These are phyloP conservation scores for Mycena metata DNA, from an alignment of 768 basidiomycete genomes.

Conservation along the genomic window DNA sequence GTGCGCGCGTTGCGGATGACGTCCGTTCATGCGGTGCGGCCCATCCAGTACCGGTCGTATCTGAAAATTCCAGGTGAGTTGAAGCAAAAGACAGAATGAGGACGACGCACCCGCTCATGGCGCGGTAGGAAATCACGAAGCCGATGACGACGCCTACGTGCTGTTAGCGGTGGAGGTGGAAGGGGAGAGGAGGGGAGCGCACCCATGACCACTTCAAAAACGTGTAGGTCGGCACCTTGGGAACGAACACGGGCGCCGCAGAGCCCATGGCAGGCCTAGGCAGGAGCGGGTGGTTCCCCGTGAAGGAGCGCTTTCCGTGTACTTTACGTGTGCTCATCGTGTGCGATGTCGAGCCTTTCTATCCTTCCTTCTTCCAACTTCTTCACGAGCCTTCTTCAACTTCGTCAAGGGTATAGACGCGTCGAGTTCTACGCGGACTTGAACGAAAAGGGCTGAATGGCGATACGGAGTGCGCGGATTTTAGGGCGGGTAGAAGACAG, in stretches of 20 bases:
- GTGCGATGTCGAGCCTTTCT: not conserved
- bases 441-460: no score
- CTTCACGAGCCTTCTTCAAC: no score
- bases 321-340: slow-evolving; percentile 27
- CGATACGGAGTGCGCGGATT: no score
- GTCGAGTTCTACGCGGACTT: no score
- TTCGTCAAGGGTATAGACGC: no score
- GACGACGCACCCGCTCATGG: slow-evolving; percentile 56
- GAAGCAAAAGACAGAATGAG: slow-evolving; percentile 47
- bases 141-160: slow-evolving; percentile 63
- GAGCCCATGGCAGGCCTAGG: slow-evolving; percentile 29
- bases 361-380: no score
- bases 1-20: slow-evolving; percentile 65
- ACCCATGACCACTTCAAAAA: slow-evolving; percentile 59
- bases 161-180: no score
- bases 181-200: slow-evolving; percentile 25
- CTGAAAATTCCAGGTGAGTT: slow-evolving; percentile 42
- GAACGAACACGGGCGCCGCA: slow-evolving; percentile 5
- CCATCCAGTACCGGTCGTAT: slow-evolving; percentile 75
- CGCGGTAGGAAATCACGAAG: slow-evolving; percentile 77
- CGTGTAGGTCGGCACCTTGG: slow-evolving; percentile 33
- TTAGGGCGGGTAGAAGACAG: no score
- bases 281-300: slow-evolving; percentile 33
- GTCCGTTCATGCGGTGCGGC: slow-evolving; percentile 69
- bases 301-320: slow-evolving; percentile 31